A percentile compares a stretch with the other conserved stretches of the same genome.
Evolutionary conservation across 768 basidiomycete species (phyloP).

Genomic region (Leccinum variicolor): DNA sequence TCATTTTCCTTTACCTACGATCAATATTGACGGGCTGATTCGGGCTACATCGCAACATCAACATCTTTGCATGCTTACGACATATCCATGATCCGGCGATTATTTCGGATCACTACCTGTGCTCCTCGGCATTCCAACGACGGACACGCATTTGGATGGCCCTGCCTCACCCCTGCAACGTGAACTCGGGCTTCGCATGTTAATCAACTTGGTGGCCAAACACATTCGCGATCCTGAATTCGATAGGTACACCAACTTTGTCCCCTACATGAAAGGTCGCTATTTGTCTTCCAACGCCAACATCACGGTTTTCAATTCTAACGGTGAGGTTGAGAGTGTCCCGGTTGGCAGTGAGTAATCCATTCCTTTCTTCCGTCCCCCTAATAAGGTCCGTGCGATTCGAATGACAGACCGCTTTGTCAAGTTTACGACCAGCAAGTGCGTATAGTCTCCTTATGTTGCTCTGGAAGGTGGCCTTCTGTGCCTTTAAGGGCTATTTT

Average conservation of each 20-base stretch:
- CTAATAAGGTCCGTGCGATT: slow-evolving; percentile 34
- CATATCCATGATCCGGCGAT: neutral
- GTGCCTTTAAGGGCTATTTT: neutral
- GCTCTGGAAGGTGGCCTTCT: neutral
- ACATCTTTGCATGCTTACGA: neutral
- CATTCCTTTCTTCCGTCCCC: neutral
- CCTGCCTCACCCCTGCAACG: neutral
- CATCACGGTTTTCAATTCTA: slow-evolving; percentile 42
- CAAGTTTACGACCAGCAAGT: slow-evolving; percentile 77
- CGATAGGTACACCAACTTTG: slow-evolving; percentile 61
- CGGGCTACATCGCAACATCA: neutral
- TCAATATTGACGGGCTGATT: neutral
- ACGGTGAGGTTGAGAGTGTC: slow-evolving; percentile 35
- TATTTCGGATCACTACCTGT: neutral
- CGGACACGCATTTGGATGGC: neutral
- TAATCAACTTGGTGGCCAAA: neutral
- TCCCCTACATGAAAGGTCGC: slow-evolving; percentile 59
- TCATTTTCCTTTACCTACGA: neutral
- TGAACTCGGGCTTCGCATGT: neutral
- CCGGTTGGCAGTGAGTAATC: slow-evolving; percentile 42
- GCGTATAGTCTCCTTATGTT: slow-evolving; percentile 16
- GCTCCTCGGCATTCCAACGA: neutral
- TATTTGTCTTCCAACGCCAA: slow-evolving; percentile 87
- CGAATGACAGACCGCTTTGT: slow-evolving; percentile 46
- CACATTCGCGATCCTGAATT: neutral